A percentile compares a stretch with the other conserved stretches of the same genome.
These are phyloP conservation scores for Polygonum aviculare DNA, from an alignment of 148 eudicot genomes.

Conservation along the genomic window DNA sequence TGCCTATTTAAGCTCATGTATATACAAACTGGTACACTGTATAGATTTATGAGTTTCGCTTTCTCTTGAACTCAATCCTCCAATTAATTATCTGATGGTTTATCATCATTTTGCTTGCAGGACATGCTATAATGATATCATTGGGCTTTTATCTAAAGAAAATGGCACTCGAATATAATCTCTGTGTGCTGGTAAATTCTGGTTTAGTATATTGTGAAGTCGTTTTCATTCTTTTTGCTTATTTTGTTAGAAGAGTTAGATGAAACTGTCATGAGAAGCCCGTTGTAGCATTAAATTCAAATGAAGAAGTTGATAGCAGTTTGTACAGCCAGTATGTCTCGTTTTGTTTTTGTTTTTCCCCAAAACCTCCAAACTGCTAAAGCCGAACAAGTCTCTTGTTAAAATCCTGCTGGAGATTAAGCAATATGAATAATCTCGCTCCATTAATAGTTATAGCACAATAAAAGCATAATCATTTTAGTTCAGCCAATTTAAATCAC, in stretches of 20 bases:
- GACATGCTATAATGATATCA: slow-evolving; percentile 78
- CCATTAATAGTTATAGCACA: too few relatives aligned
- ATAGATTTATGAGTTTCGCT: background rate
- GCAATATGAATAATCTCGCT: background rate
- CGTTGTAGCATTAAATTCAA: background rate
- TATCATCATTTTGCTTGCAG: slow-evolving; percentile 27
- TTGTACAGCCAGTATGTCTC: background rate
- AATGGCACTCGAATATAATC: slow-evolving; percentile 60
- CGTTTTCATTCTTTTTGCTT: background rate
- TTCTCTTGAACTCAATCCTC: background rate
- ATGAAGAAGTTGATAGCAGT: background rate
- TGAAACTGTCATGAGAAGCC: background rate
- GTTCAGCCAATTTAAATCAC: background rate
- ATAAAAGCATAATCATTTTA: background rate
- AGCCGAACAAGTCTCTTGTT: background rate
- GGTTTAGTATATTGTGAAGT: background rate
- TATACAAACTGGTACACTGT: background rate
- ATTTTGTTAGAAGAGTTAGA: background rate
- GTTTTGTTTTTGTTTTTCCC: background rate
- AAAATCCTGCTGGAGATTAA: background rate
- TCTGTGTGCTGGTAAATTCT: slow-evolving; percentile 57
- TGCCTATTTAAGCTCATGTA: background rate
- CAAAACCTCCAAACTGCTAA: background rate
- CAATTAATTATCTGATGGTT: slow-evolving; percentile 13
- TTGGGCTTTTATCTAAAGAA: slow-evolving; percentile 71